Percentiles rank a stretch among this genome's conserved stretches.
phyloP scores from a whole-genome alignment of 768 basidiomycete genomes.

The Suillus decipiens region DNA sequence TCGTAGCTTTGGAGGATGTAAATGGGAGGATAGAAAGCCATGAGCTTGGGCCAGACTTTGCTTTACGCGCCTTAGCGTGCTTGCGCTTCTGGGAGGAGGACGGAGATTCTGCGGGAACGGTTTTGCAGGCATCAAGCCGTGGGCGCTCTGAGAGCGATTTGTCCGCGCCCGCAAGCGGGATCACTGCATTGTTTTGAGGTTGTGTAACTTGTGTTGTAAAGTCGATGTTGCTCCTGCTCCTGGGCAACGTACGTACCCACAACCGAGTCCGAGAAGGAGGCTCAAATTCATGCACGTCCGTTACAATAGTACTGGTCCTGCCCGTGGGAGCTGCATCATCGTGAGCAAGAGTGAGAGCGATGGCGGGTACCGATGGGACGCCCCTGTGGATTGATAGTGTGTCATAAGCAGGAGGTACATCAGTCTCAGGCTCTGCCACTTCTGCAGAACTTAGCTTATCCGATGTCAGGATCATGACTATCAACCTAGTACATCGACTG shows the following conservation, averaged over 20 bases:
- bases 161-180: neutral
- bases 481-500: neutral
- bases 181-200: neutral
- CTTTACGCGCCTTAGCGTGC: neutral
- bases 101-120: neutral
- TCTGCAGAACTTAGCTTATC: neutral
- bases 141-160: conserved; percentile 7
- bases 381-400: neutral
- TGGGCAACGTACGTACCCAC: neutral
- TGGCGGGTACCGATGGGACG: neutral
- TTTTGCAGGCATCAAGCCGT: neutral
- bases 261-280: neutral
- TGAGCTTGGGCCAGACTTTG: conserved; percentile 8
- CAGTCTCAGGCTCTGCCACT: neutral
- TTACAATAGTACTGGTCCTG: neutral
- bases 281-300: neutral
- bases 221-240: conserved; percentile 5
- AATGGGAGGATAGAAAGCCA: conserved; percentile 35
- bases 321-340: neutral
- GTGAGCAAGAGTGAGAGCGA: neutral
- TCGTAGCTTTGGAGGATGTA: conserved; percentile 30
- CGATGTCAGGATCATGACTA: neutral
- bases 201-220: neutral
- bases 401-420: conserved; percentile 3
- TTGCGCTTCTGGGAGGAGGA: neutral